phyloP scores from a whole-genome alignment of 1,284 basidiomycete genomes.

The Trametes hirsuta region DNA sequence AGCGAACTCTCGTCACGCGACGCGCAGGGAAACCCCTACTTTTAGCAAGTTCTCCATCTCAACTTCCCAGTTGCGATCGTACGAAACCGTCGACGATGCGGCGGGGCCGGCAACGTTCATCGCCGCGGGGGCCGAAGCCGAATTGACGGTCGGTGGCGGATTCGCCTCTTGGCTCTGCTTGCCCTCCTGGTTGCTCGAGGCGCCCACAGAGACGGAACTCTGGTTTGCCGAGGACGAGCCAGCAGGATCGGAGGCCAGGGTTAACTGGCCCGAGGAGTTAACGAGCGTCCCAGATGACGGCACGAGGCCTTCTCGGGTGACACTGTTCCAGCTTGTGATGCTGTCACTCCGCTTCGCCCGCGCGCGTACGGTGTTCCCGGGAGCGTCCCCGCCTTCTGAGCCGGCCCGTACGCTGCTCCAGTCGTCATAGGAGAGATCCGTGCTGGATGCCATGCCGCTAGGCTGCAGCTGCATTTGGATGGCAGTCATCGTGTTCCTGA shows the following conservation, averaged over 20 bases:
- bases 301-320: slow-evolving; percentile 47
- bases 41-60: slow-evolving; percentile 88
- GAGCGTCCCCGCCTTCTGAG: slow-evolving; percentile 47
- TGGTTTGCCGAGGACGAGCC: slow-evolving; percentile 40
- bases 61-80: slow-evolving; percentile 75
- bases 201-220: slow-evolving; percentile 47
- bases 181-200: slow-evolving; percentile 22
- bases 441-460: slow-evolving; percentile 51
- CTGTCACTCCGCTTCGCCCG: slow-evolving; percentile 80
- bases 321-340: slow-evolving; percentile 81
- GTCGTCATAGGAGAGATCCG: slow-evolving; percentile 73
- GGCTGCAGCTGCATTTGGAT: slow-evolving; percentile 78
- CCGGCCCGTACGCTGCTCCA: slow-evolving; percentile 57
- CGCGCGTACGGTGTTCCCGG: slow-evolving; percentile 47
- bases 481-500: slow-evolving; percentile 88
- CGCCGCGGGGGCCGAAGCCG: slow-evolving; percentile 14
- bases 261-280: slow-evolving; percentile 36
- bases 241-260: slow-evolving; percentile 28
- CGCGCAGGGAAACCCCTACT: slow-evolving; percentile 45
- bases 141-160: slow-evolving; percentile 8
- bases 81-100: slow-evolving; percentile 43
- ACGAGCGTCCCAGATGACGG: slow-evolving; percentile 35
- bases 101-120: slow-evolving; percentile 30
- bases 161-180: slow-evolving; percentile 26
- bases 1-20: neutral